Evolutionary conservation across 2,329 filamentous ascomycete genomes (phyloP).

Genomic region (Talaromyces funiculosus): DNA sequence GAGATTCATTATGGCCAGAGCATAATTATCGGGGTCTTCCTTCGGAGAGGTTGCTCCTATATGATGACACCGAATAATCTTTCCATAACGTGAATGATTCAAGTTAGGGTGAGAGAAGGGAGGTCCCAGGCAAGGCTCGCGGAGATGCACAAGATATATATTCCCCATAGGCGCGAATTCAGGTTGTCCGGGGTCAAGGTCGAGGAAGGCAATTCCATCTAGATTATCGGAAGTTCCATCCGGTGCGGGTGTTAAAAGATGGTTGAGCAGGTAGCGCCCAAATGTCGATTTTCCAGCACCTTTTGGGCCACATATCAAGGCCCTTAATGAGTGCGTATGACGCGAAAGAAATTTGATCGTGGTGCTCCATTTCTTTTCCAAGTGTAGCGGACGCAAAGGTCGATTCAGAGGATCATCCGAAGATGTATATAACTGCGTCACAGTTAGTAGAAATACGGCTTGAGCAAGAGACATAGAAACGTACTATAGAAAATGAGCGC

Average conservation of each 20-base stretch:
- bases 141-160: slow-evolving; percentile 51
- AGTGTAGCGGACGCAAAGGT: slow-evolving; percentile 38
- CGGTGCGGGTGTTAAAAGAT: slow-evolving; percentile 42
- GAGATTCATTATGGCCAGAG: slow-evolving; percentile 49
- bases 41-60: slow-evolving; percentile 50
- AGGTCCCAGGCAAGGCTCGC: slow-evolving; percentile 50
- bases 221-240: slow-evolving; percentile 26
- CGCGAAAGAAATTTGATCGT: slow-evolving; percentile 41
- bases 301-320: slow-evolving; percentile 52
- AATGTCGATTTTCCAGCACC: slow-evolving; percentile 58
- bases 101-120: slow-evolving; percentile 49
- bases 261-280: slow-evolving; percentile 51
- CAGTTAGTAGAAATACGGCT: neutral
- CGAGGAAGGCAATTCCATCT: slow-evolving; percentile 49
- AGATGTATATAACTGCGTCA: slow-evolving; percentile 34
- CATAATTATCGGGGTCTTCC: slow-evolving; percentile 54
- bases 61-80: slow-evolving; percentile 47
- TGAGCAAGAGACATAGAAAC: slow-evolving; percentile 10
- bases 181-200: slow-evolving; percentile 55
- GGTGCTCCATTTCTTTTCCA: slow-evolving; percentile 40
- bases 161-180: slow-evolving; percentile 56
- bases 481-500: slow-evolving; percentile 39
- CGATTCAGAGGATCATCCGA: slow-evolving; percentile 39
- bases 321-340: slow-evolving; percentile 33
- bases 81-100: slow-evolving; percentile 29